Evolutionary conservation across 2,329 filamentous ascomycete genomes (phyloP), one percentile per base, ranked within the genome.

Genomic region (Didymella arachidicola): DNA sequence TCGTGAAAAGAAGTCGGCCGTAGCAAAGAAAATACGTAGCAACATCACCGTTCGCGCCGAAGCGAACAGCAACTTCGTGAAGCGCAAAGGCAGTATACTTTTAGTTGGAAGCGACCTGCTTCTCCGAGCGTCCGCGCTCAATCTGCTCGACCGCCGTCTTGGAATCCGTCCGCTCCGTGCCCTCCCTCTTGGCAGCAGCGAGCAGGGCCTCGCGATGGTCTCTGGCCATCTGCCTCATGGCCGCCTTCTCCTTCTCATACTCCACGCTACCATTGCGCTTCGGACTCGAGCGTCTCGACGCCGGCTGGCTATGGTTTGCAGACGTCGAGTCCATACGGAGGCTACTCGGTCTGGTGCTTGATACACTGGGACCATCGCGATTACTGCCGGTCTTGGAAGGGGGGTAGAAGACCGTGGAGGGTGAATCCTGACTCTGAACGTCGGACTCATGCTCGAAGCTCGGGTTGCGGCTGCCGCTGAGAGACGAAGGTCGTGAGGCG

Each of bases 291-390:
- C 69, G 65, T 5, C 72, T 50, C 4, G 67, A 71, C n/a, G 64
- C 69, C 2, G 62, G 64, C 49, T 70, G 67, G 22, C 68, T 72
- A 7, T 59, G 51, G 0, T 68, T 59, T 4, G 60, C 61, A 0
- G 67, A 71, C 0, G 63, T 63, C 1, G 72, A 61, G 22, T 57
- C 11, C 46, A 67, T 61, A 14, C 66, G 66, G 48, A 75, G 61
- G 57, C 71, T 74, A 39, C 65, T 74, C 5, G 70, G 63, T 11
- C 73, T 61, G 0, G 72, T 72, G 47, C 65, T 70, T 4, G 72
- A 62, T 18, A 65, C 56, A 34, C 70, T 74, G 27, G 60, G 62
- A 8, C 67, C 68, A 29, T 72, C 70, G 32, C 67, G 61, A 11
- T 60, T 69, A 49, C 68, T 73, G 10, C 63, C 66, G 4, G 69